Evolutionary conservation across 495 filamentous ascomycete species (phyloP).

Genomic region (Immersiella caudata): DNA sequence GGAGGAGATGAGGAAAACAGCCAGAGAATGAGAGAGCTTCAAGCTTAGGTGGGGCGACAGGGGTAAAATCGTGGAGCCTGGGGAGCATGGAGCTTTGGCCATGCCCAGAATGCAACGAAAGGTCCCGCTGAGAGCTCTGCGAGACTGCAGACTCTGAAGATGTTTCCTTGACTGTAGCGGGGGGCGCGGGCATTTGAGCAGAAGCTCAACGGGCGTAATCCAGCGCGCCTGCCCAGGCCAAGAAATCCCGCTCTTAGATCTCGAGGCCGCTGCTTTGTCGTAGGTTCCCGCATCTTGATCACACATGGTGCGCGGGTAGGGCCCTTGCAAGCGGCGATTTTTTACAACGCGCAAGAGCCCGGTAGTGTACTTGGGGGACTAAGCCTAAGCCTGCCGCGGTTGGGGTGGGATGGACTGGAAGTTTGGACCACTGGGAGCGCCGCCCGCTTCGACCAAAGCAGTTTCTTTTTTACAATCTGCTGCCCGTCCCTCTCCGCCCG

Average conservation of each 20-base stretch:
- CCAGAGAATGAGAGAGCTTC: constrained; percentile 3
- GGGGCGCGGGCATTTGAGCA: neutral
- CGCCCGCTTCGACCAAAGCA: constrained; percentile 18
- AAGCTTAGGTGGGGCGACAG: constrained; percentile 16
- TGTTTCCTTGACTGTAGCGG: neutral
- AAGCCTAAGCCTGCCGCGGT: neutral
- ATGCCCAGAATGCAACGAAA: neutral
- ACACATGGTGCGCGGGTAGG: neutral
- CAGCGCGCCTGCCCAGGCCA: too few species aligned
- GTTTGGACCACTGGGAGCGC: constrained; percentile 12
- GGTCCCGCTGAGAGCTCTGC: neutral
- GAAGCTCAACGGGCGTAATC: neutral
- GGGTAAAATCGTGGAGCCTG: constrained; percentile 6
- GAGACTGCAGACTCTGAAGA: neutral
- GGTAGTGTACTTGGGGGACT: neutral
- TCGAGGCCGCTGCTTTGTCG: constrained; percentile 10
- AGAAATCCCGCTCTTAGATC: neutral
- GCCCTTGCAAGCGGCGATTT: constrained; percentile 21
- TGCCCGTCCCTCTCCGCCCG: constrained; percentile 7
- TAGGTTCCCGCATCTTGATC: neutral
- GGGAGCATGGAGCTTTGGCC: constrained; percentile 3
- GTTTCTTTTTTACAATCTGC: constrained; percentile 16
- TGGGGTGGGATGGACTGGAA: neutral
- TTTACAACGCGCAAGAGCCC: constrained; percentile 13
- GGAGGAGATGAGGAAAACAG: neutral